These are phyloP conservation scores for Xylariaceae sp. DNA, from an alignment of 2,329 filamentous ascomycete species.

Conservation along the genomic window DNA sequence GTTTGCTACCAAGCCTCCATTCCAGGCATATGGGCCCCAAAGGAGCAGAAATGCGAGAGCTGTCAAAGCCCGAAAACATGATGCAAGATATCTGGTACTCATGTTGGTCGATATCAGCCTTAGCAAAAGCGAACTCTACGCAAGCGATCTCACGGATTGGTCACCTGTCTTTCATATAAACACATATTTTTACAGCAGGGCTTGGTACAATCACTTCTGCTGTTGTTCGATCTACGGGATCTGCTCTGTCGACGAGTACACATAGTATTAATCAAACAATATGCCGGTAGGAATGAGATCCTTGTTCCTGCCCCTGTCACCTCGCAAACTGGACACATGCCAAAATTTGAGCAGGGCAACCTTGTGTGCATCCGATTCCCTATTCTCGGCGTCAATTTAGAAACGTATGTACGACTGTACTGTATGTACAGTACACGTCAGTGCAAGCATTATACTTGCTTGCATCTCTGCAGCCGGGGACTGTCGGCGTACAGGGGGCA, in stretches of 20 bases:
- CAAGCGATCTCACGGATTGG: background rate
- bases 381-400: no score
- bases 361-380: background rate
- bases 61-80: slow-evolving; percentile 14
- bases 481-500: no score
- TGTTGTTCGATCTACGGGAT: background rate
- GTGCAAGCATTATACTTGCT: no score
- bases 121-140: background rate
- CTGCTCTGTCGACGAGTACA: background rate
- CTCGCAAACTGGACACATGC: background rate
- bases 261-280: slow-evolving; percentile 2
- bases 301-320: slow-evolving; percentile 8
- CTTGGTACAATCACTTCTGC: no score
- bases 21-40: slow-evolving; percentile 22
- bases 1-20: slow-evolving; percentile 22
- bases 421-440: background rate
- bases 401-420: no score
- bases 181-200: background rate
- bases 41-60: slow-evolving; percentile 17
- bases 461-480: no score
- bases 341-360: slow-evolving; percentile 9
- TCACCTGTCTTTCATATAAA: slow-evolving; percentile 3
- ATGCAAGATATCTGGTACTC: slow-evolving; percentile 9
- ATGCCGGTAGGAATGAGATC: slow-evolving; percentile 8
- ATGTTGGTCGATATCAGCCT: slow-evolving; percentile 8